Percentiles rank a stretch among this genome's conserved stretches.
Conservation (phyloP, 1,284 basidiomycete genomes). For the Trametes versicolor region DNA sequence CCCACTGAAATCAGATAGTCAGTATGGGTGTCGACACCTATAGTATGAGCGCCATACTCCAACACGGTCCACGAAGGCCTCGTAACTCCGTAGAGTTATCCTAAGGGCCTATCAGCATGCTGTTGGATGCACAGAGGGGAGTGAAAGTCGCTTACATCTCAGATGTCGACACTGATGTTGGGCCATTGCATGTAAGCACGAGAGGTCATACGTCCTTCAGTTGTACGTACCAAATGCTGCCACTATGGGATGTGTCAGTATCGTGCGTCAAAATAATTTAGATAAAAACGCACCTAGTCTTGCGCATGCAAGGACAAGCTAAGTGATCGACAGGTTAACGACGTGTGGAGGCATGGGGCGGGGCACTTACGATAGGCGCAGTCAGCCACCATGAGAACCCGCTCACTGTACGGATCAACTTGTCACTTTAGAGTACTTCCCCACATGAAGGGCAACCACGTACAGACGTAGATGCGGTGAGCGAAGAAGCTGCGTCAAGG, state of each 20-base stretch:
- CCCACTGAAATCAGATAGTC: constrained; percentile 51
- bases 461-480: constrained; percentile 29
- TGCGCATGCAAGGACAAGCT: constrained; percentile 30
- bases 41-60: constrained; percentile 25
- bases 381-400: constrained; percentile 48
- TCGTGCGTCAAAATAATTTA: not conserved
- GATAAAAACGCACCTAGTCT: constrained; percentile 27
- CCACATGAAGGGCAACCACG: constrained; percentile 5
- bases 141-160: constrained; percentile 44
- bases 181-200: not conserved
- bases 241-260: constrained; percentile 12
- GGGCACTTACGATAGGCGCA: constrained; percentile 49
- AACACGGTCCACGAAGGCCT: constrained; percentile 34
- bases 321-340: not conserved
- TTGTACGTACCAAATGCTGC: constrained; percentile 29
- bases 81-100: constrained; percentile 47
- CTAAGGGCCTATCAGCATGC: constrained; percentile 31
- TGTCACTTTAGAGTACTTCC: not conserved
- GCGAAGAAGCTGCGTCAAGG: constrained; percentile 22
- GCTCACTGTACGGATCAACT: constrained; percentile 46
- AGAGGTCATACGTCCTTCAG: not conserved
- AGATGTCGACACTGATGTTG: constrained; percentile 45
- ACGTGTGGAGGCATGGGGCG: not conserved
- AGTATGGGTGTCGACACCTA: constrained; percentile 1
- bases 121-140: not conserved